phyloP scores from a whole-genome alignment of 768 basidiomycete species.

The Amanita pallidorosea region DNA sequence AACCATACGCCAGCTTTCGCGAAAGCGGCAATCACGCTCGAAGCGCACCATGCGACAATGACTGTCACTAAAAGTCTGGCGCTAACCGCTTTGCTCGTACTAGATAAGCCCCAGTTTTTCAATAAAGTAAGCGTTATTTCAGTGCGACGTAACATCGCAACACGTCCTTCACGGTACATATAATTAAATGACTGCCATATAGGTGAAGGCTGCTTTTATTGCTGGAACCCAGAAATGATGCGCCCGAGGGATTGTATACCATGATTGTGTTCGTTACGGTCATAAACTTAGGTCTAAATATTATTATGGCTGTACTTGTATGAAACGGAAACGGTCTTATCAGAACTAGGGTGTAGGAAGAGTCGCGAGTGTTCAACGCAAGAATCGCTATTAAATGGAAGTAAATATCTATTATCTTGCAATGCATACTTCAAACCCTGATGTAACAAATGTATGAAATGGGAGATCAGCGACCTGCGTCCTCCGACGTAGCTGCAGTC shows the following conservation, averaged over 20 bases:
- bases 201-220: slow-evolving; percentile 17
- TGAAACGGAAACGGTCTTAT: background rate
- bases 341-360: background rate
- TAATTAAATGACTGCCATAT: background rate
- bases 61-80: slow-evolving; percentile 51
- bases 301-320: slow-evolving; percentile 6
- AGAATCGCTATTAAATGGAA: background rate
- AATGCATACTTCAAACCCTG: background rate
- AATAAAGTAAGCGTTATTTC: slow-evolving; percentile 27
- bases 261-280: background rate
- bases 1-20: slow-evolving; percentile 69
- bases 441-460: background rate
- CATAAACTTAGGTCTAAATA: background rate
- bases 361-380: background rate
- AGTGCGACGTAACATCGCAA: background rate
- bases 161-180: background rate
- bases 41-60: slow-evolving; percentile 56
- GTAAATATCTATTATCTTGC: background rate
- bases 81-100: slow-evolving; percentile 45
- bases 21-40: slow-evolving; percentile 41
- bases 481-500: background rate
- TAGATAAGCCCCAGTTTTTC: slow-evolving; percentile 50
- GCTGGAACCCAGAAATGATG: background rate
- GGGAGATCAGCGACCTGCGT: background rate
- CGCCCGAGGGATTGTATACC: background rate